Evolutionary conservation across 1,139 yeast genomes (phyloP), one percentile per base, ranked within the genome.

Genomic region (Candida sp.): DNA sequence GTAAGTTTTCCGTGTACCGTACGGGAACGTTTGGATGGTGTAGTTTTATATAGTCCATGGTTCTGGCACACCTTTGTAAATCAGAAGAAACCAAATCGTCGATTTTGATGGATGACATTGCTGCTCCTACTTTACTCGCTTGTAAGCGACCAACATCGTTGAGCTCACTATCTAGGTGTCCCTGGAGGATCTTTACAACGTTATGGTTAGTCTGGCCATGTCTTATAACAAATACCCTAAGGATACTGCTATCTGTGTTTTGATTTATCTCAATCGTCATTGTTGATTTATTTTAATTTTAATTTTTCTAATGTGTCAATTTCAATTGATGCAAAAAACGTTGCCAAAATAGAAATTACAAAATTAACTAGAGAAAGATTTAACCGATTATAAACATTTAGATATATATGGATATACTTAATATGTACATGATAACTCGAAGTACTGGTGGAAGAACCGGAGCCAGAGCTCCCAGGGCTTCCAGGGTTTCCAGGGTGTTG

Each of bases 191-290:
- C 59, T 81, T 82, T 47, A 74, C 59, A 21, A 74, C 70, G 58
- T 87, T 87, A 58, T 83, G 82, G 47, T 81, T 82, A 0, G 96
- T 87, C 58, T 85, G 93, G 3, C 95, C 96, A 55, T 87, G 96
- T 54, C 96, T 76, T 5, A 87, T 77, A 3, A 86, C 60, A 51
- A 84, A 81, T 1, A 87, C 58, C 22, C 89, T 68, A 3, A 84
- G 63, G 3, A 62, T 56, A 2, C 61, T 51, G 0, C 60, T 55
- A 53, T 79, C 73, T 3, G 49, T 50, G 52, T 77, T 77, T 33
- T 57, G 51, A 5, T 53, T 49, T 5, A 66, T 55, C 37, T 58
- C 64, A 34, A 58, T 51, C 3, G 72, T 68, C 73, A 67, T 68
- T 15, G 38, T 22, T 29, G 4, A n/a, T n/a, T n/a, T n/a, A 12